Evolutionary conservation across 2,329 filamentous ascomycete species (phyloP).

Genomic region (Aspergillus caelatus): DNA sequence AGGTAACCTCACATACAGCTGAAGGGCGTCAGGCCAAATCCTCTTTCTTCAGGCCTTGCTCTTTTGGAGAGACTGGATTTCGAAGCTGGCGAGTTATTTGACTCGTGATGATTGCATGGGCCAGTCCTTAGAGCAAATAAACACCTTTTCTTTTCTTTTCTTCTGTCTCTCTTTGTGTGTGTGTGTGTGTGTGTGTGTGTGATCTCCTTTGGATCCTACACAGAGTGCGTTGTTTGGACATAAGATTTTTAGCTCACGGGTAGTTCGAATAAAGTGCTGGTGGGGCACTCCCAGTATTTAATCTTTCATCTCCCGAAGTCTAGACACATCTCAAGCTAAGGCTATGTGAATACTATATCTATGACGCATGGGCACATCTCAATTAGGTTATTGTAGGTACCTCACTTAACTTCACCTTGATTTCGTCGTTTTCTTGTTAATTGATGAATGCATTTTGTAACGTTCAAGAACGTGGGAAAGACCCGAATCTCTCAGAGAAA

Average conservation of each 20-base stretch:
- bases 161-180: not conserved
- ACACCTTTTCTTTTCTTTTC: not conserved
- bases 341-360: not conserved
- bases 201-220: not conserved
- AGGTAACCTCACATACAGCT: not conserved
- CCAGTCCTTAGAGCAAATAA: not conserved
- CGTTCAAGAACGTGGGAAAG: conserved; percentile 9
- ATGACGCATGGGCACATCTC: not conserved
- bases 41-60: not conserved
- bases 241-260: not conserved
- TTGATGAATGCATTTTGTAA: not conserved
- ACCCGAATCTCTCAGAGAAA: conserved; percentile 23
- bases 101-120: not conserved
- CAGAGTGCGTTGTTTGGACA: not conserved
- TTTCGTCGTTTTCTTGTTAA: not conserved
- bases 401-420: not conserved
- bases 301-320: not conserved
- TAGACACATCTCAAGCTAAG: not conserved
- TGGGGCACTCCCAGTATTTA: not conserved
- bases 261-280: not conserved
- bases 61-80: not conserved
- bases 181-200: not conserved
- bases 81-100: not conserved
- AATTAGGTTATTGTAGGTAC: not conserved
- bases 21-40: not conserved